These are phyloP conservation scores for Chamaecrista fasciculata DNA, from an alignment of 306 rosid genomes.

Conservation along the genomic window DNA sequence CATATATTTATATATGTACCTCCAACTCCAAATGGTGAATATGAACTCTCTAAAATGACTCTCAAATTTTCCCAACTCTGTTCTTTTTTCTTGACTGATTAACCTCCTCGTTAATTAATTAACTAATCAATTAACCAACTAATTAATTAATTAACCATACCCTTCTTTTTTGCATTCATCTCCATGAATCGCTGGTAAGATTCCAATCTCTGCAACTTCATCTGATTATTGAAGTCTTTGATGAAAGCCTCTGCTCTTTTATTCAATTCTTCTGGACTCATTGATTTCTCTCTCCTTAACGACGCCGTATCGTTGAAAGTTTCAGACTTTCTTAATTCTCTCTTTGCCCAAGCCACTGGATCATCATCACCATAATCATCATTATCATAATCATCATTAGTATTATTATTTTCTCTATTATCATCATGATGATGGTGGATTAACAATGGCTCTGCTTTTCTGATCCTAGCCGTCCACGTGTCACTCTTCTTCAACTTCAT, in stretches of 20 bases:
- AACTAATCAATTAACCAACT: neutral
- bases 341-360: slow-evolving; percentile 56
- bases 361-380: slow-evolving; percentile 35
- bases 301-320: slow-evolving; percentile 66
- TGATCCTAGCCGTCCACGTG: slow-evolving; percentile 45
- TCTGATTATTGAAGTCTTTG: slow-evolving; percentile 52
- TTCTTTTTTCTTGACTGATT: no score
- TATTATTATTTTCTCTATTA: no score
- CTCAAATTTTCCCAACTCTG: slow-evolving; percentile 28
- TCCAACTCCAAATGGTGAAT: slow-evolving; percentile 29
- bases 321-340: slow-evolving; percentile 64
- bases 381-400: neutral
- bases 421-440: neutral
- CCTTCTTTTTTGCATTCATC: slow-evolving; percentile 40
- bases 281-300: slow-evolving; percentile 63
- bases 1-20: slow-evolving; percentile 11
- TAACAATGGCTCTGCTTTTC: slow-evolving; percentile 29
- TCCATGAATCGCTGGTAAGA: slow-evolving; percentile 64
- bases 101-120: no score
- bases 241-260: slow-evolving; percentile 70
- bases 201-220: slow-evolving; percentile 75
- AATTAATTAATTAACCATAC: slow-evolving; percentile 20
- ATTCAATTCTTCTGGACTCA: slow-evolving; percentile 69
- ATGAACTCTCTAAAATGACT: slow-evolving; percentile 21
- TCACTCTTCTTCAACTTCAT: slow-evolving; percentile 49